phyloP scores from a whole-genome alignment of 2,329 filamentous ascomycete genomes.

The Scedosporium boydii region DNA sequence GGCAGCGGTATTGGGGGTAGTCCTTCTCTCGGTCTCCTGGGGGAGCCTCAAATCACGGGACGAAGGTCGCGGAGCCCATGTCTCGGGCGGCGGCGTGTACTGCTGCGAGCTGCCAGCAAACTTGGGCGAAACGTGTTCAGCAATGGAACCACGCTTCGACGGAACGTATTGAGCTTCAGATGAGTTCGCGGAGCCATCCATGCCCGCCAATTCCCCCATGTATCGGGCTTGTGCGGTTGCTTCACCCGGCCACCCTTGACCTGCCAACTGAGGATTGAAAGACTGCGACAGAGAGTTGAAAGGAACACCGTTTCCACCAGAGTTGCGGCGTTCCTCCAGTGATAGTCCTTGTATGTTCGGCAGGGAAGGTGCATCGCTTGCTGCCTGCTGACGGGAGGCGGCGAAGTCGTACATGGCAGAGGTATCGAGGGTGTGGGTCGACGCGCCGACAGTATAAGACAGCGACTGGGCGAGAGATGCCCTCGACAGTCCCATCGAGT shows the following conservation, averaged over 20 bases:
- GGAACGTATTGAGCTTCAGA: neutral
- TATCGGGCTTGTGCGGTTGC: neutral
- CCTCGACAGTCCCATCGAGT: constrained; percentile 37
- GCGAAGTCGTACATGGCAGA: constrained; percentile 20
- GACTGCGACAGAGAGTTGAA: neutral
- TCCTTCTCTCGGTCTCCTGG: constrained; percentile 28
- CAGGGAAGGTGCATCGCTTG: constrained; percentile 16
- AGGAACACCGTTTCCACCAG: constrained; percentile 10
- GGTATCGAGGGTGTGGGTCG: constrained; percentile 22
- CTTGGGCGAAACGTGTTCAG: constrained; percentile 7
- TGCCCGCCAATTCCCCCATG: neutral
- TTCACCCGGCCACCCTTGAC: neutral
- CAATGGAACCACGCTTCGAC: neutral
- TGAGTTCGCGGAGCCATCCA: neutral
- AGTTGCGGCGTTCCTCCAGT: constrained; percentile 18
- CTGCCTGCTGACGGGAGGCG: constrained; percentile 23
- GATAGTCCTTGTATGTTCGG: constrained; percentile 30
- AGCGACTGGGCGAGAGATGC: constrained; percentile 32
- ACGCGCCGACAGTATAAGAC: constrained; percentile 36
- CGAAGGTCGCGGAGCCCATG: constrained; percentile 27
- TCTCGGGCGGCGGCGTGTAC: constrained; percentile 22
- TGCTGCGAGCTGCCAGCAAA: constrained; percentile 15
- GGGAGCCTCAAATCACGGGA: constrained; percentile 23
- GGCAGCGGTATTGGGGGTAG: constrained; percentile 19
- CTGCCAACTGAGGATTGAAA: neutral